Evolutionary conservation across 805 yeast species (phyloP), one percentile per base, ranked within the genome.

Genomic region (Candida railenensis): DNA sequence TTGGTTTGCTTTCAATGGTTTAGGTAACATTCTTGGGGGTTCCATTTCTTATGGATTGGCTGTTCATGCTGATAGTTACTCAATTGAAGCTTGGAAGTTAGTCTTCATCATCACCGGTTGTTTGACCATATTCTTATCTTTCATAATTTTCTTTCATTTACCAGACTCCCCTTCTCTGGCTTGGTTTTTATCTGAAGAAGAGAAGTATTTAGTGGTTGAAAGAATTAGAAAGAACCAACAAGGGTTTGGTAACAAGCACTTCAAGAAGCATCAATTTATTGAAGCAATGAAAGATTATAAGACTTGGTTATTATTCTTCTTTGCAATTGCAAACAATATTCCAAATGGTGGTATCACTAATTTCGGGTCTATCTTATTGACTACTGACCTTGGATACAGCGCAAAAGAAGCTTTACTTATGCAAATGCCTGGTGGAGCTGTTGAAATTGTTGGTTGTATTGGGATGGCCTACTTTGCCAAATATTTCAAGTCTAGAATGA

Each of bases 241-340:
- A 51, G 88, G 87, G 41, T 76, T 77, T 58, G 84, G 85, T 48
- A 78, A 74, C 52, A 74, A 65, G 52, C 63, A 69, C 39, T 79
- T 82, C 73, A 81, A 81, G 56, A 65, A 65, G 70, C 59, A 71
- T 44, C 88, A 84, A 58, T 65, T 80, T 37, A 62, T 58, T 20
- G 85, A 82, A 57, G 77, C 80, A 9, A 44, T 80, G 33, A 53
- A 53, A 9, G 88, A 83, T 53, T 47, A 63, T 40, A 74, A 77
- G 54, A 69, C 78, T 11, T 81, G 80, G 77, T 51, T 79, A 16
- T 62, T 71, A 48, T 68, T 80, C 47, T 49, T 65, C 3, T 65
- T 70, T 42, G 74, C 61, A 42, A 53, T 62, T 20, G 40, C 50
- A 12, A 49, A 45, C 15, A 57, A 66, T 46, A 61, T 69, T 43